Evolutionary conservation across 768 basidiomycete species (phyloP).

Genomic region (Xerocomellus amylosporus): DNA sequence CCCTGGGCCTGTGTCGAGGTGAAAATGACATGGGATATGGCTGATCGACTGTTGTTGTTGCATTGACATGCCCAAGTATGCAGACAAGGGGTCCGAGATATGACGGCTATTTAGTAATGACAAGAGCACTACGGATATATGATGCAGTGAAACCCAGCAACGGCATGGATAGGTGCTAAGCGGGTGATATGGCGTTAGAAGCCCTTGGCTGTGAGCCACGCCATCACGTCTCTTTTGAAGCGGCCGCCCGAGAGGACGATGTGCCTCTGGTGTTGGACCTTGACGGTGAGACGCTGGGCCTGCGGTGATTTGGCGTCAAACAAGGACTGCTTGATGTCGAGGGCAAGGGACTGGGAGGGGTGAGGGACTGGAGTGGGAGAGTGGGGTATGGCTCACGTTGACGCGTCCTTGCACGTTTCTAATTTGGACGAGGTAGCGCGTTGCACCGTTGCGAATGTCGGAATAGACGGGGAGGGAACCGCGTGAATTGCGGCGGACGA

Average conservation of each 20-base stretch:
- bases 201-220: slow-evolving; percentile 63
- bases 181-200: slow-evolving; percentile 42
- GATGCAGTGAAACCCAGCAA: slow-evolving; percentile 14
- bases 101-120: slow-evolving; percentile 16
- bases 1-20: background rate
- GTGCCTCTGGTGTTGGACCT: slow-evolving; percentile 48
- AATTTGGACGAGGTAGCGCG: slow-evolving; percentile 55
- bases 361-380: background rate
- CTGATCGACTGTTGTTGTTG: background rate
- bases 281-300: slow-evolving; percentile 48
- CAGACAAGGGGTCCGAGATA: background rate
- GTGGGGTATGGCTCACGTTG: slow-evolving; percentile 41
- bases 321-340: slow-evolving; percentile 51
- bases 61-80: background rate
- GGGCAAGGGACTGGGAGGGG: slow-evolving; percentile 49
- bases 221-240: slow-evolving; percentile 58
- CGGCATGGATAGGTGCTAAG: slow-evolving; percentile 9
- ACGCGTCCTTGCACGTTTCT: slow-evolving; percentile 67
- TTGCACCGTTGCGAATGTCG: slow-evolving; percentile 65
- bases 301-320: slow-evolving; percentile 48
- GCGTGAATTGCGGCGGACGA: slow-evolving; percentile 61
- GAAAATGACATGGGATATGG: no score
- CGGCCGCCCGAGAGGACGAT: slow-evolving; percentile 59
- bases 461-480: slow-evolving; percentile 75
- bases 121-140: slow-evolving; percentile 4